A percentile compares a stretch with the other conserved stretches of the same genome.
phyloP scores from a whole-genome alignment of 352 stramenopile species.

The Plasmopara muralis region DNA sequence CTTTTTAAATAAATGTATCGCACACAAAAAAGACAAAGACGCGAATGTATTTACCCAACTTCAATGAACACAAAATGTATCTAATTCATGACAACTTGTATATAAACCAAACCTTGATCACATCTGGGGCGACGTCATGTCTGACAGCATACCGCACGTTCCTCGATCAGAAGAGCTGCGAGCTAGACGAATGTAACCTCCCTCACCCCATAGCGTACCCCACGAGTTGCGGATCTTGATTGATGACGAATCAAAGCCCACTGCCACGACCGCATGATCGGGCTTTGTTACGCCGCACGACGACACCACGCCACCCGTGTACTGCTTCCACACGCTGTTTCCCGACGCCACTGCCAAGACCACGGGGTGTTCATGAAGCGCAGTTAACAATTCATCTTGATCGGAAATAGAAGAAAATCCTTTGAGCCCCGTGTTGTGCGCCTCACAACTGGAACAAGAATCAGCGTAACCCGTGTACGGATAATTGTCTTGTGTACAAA shows the following conservation, averaged over 20 bases:
- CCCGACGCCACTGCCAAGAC: constrained; percentile 92
- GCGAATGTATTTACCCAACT: too few species aligned
- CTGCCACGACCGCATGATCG: constrained; percentile 95
- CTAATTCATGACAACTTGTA: too few species aligned
- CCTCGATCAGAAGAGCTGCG: constrained; percentile 46
- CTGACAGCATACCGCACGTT: constrained; percentile 37
- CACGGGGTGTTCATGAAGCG: constrained; percentile 78
- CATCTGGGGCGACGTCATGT: constrained; percentile 43
- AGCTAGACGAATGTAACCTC: constrained; percentile 90
- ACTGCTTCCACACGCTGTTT: constrained; percentile 95
- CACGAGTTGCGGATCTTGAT: constrained; percentile 98
- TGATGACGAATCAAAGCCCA: constrained; percentile 89
- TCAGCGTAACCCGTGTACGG: constrained; percentile 27
- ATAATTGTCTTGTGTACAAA: constrained; percentile 51
- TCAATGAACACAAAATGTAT: too few species aligned
- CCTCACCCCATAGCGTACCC: constrained; percentile 85
- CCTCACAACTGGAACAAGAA: constrained; percentile 24
- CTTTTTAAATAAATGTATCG: too few species aligned
- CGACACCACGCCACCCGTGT: constrained; percentile 89
- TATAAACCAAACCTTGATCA: constrained; percentile 7
- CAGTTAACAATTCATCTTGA: constrained; percentile 24
- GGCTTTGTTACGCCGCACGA: constrained; percentile 74
- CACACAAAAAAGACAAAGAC: too few species aligned
- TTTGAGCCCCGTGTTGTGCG: constrained; percentile 28
- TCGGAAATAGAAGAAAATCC: constrained; percentile 58